Percentiles rank a stretch among this genome's conserved stretches.
These are phyloP conservation scores for Scheffersomyces spartinae DNA, from an alignment of 805 yeast genomes.

Conservation along the genomic window DNA sequence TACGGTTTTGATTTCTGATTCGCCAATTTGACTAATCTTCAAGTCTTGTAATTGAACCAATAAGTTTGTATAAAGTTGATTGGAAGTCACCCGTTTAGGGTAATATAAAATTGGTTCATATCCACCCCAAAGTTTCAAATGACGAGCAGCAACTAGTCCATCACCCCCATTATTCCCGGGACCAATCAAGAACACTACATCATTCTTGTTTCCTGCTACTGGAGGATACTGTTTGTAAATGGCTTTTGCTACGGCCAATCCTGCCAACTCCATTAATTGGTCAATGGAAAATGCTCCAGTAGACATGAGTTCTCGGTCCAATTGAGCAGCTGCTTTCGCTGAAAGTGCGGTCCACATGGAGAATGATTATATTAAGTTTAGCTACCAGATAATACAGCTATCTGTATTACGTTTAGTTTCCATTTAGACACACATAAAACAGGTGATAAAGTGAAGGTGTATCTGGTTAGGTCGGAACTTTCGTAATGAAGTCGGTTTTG, in stretches of 20 bases:
- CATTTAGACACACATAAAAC: no score
- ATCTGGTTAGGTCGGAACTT: no score
- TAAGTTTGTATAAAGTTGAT: conserved; percentile 47
- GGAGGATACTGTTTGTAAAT: conserved; percentile 61
- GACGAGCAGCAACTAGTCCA: conserved; percentile 93
- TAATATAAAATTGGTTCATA: conserved; percentile 68
- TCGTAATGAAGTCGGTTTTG: no score
- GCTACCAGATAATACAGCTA: no score
- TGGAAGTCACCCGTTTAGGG: conserved; percentile 52
- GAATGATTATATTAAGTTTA: no score
- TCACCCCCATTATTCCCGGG: conserved; percentile 98
- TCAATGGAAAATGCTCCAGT: conserved; percentile 71
- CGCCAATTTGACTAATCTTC: conserved; percentile 43
- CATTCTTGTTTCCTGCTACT: conserved; percentile 12
- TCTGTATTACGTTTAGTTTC: no score
- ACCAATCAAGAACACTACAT: conserved; percentile 68
- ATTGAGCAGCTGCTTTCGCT: conserved; percentile 51
- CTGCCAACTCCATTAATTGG: conserved; percentile 94
- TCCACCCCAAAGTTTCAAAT: conserved; percentile 63
- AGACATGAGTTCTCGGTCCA: conserved; percentile 84
- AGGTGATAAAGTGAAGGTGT: no score
- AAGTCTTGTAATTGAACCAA: conserved; percentile 57
- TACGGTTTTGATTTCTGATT: conserved; percentile 14
- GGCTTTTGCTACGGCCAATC: conserved; percentile 86
- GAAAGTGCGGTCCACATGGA: conserved; percentile 22